Evolutionary conservation across 2,329 filamentous ascomycete genomes (phyloP).

Genomic region (Fusarium chuoi): DNA sequence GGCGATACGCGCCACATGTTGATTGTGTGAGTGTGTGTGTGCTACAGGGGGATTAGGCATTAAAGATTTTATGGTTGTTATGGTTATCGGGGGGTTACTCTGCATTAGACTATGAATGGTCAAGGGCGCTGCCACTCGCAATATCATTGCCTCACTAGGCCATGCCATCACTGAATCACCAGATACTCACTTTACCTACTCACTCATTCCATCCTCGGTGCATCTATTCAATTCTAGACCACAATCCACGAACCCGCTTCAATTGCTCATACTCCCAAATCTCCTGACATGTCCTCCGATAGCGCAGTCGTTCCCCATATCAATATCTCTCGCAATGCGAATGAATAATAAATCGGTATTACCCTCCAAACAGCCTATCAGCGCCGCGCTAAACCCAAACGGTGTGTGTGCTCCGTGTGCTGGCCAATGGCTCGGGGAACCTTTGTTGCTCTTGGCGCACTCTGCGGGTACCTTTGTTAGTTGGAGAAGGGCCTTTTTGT

Average conservation of each 20-base stretch:
- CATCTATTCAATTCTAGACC: neutral
- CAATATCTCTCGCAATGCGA: neutral
- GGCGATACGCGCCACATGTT: slow-evolving; percentile 12
- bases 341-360: neutral
- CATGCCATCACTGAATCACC: neutral
- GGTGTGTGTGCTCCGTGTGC: neutral
- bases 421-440: slow-evolving; percentile 21
- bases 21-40: neutral
- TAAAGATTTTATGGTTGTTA: slow-evolving; percentile 11
- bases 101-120: slow-evolving; percentile 1
- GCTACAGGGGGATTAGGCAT: neutral
- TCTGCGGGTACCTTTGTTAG: slow-evolving; percentile 27
- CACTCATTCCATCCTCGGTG: neutral
- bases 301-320: neutral
- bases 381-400: neutral
- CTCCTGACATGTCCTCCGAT: neutral
- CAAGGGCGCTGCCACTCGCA: neutral
- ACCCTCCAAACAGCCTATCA: neutral
- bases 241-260: neutral
- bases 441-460: slow-evolving; percentile 33
- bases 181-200: neutral
- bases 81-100: neutral
- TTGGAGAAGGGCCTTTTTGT: slow-evolving; percentile 30
- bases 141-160: neutral
- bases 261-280: neutral